Base-by-base conservation (phyloP, 352 stramenopile species). In the Peronospora farinosa region DNA sequence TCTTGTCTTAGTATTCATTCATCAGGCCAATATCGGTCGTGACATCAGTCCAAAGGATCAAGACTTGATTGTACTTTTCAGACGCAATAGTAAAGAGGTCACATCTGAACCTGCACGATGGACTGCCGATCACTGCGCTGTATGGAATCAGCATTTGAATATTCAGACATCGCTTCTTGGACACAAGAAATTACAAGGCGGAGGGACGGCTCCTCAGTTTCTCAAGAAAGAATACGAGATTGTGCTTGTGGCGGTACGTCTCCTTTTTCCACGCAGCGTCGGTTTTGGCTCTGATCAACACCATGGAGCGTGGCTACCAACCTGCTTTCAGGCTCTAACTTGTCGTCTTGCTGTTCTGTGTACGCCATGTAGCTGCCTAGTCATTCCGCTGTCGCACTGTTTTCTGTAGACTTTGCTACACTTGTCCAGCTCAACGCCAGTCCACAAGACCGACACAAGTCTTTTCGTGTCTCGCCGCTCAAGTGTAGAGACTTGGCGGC, bases 201-300 rank as follows among this genome's bases (percentile, higher is more conserved):
- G 32, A 1, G 36, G 44, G n/a, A 33, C 50, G 15, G 23, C 54
- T 11, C 54, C 44, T 25, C 69, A 85, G 23, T 87, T 79, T 47
- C 60, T 83, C n/a, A 72, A 72, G 54, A 90, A 90, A 35, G 78
- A 90, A 33, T 90, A 90, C 68, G 78, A 90, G 46, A 68, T 90
- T 54, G 74, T 90, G 54, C 72, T 90, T 38, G 78, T 90, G 0
- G 78, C 78, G 57, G 72, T 83, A 54, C 38, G 71, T 21, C 19
- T 21, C 19, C 19, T 21, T 21, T n/a, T 21, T 21, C 19, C 19
- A 21, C 19, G 3, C 19, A 21, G 19, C 1, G 19, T 21, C 19
- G 19, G 19, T 1, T n/a, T n/a, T 21, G 19, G 1, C 19, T 21
- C 1, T 3, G 19, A 21, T 21, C 19, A 3, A 21, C 19, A 21